Conservation (phyloP, 1,284 basidiomycete genomes). For the Moesziomyces antarcticus region DNA sequence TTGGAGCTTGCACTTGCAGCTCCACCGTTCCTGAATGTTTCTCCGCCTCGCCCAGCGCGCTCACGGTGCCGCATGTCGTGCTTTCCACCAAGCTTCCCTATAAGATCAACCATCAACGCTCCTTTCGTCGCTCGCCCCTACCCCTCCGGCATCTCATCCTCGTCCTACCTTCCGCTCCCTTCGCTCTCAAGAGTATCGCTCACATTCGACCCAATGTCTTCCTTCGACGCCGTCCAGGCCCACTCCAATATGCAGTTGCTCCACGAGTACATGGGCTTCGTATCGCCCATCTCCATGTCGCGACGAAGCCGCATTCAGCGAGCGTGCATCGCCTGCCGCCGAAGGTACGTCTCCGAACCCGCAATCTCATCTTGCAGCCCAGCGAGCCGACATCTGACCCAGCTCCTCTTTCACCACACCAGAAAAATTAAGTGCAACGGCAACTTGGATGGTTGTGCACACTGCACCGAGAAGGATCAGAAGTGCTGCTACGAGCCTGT, state of each 20-base stretch:
- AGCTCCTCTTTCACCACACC: not conserved
- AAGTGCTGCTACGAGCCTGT: constrained; percentile 19
- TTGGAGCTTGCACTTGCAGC: not conserved
- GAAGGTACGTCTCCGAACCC: constrained; percentile 5
- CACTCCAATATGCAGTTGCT: not conserved
- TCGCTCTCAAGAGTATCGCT: not conserved
- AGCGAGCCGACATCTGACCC: too few relatives aligned
- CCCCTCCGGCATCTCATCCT: not conserved
- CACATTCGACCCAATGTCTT: not conserved
- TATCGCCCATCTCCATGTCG: constrained; percentile 4
- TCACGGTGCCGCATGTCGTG: not conserved
- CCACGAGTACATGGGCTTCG: not conserved
- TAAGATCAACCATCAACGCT: not conserved
- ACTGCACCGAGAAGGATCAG: constrained; percentile 10
- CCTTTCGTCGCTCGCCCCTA: not conserved
- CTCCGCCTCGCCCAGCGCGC: not conserved
- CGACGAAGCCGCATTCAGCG: constrained; percentile 15
- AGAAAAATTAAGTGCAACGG: constrained; percentile 26
- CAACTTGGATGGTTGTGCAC: constrained; percentile 10
- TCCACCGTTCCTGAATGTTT: not conserved
- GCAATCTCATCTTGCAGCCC: too few relatives aligned
- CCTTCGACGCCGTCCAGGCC: not conserved
- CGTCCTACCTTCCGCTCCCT: not conserved
- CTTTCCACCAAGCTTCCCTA: not conserved
- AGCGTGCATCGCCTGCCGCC: constrained; percentile 22